These are phyloP conservation scores for Penstemon barbatus DNA, from an alignment of 257 asterid genomes.

Conservation along the genomic window DNA sequence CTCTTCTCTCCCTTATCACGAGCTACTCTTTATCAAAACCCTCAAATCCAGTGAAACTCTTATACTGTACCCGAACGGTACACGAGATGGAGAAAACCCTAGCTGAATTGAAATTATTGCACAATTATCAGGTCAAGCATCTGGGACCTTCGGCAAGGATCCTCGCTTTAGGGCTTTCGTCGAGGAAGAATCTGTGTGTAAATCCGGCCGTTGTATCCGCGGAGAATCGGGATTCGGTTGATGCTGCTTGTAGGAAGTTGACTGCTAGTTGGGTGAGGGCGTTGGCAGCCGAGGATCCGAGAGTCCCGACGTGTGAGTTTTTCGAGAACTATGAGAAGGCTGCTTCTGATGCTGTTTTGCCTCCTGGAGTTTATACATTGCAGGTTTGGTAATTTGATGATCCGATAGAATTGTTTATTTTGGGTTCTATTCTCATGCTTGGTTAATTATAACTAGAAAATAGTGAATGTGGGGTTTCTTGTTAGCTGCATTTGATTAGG, in stretches of 20 bases:
- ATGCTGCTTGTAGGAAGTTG: constrained; percentile 90
- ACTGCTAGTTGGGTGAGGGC: constrained; percentile 96
- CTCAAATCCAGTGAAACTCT: constrained; percentile 64
- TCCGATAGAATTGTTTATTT: neutral
- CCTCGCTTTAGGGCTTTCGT: constrained; percentile 83
- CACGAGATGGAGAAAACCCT: constrained; percentile 99
- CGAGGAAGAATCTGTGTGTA: constrained; percentile 91
- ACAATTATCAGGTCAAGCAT: constrained; percentile 69
- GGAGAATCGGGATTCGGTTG: constrained; percentile 94
- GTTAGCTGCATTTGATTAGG: constrained; percentile 6
- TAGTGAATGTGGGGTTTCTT: neutral
- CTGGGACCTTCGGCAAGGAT: constrained; percentile 67
- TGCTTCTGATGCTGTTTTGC: constrained; percentile 76
- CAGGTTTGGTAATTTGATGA: constrained; percentile 51
- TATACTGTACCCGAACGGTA: constrained; percentile 95
- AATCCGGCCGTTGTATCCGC: constrained; percentile 82
- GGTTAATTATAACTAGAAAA: neutral
- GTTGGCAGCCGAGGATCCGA: constrained; percentile 68
- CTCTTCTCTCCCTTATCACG: constrained; percentile 84
- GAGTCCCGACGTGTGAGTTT: constrained; percentile 69
- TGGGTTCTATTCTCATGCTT: neutral
- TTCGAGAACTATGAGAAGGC: constrained; percentile 80
- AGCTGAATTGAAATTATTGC: constrained; percentile 75
- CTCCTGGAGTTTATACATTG: constrained; percentile 93
- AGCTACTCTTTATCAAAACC: constrained; percentile 80